A percentile compares a stretch with the other conserved stretches of the same genome.
Conservation (phyloP, 2,329 filamentous ascomycete species). For the Cladosporium velox region DNA sequence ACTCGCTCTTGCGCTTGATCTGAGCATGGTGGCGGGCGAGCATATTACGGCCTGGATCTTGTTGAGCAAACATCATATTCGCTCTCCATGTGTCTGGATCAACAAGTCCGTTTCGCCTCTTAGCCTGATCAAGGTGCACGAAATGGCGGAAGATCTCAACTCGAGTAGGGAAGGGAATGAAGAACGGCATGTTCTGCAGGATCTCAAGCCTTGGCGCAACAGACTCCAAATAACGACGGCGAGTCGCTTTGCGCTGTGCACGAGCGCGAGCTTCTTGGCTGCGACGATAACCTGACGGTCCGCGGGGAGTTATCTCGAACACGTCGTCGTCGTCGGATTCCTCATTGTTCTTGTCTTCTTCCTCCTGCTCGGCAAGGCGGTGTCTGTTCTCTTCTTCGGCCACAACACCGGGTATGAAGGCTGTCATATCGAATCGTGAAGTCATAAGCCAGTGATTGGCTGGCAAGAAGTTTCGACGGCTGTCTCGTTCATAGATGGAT, state of each 20-base stretch:
- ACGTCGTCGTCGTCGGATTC: conserved; percentile 44
- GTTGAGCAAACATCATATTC: conserved; percentile 42
- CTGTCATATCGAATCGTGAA: conserved; percentile 79
- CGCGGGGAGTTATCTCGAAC: conserved; percentile 24
- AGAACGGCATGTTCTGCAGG: conserved; percentile 93
- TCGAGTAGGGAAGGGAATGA: conserved; percentile 87
- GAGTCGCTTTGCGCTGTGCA: conserved; percentile 66
- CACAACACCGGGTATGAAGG: conserved; percentile 84
- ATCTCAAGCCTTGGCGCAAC: conserved; percentile 87
- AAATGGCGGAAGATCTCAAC: conserved; percentile 94
- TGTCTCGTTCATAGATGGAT: conserved; percentile 92
- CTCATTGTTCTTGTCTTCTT: conserved; percentile 54
- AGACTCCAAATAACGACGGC: conserved; percentile 72
- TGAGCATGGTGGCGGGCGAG: conserved; percentile 68
- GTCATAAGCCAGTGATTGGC: conserved; percentile 94
- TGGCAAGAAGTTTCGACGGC: conserved; percentile 79
- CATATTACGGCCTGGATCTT: conserved; percentile 43
- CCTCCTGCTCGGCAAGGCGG: conserved; percentile 64
- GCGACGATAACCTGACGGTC: conserved; percentile 20
- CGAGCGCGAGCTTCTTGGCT: conserved; percentile 59
- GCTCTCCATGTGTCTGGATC: conserved; percentile 75
- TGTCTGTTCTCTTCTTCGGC: conserved; percentile 79
- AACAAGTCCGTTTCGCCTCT: conserved; percentile 66
- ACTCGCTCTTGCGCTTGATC: conserved; percentile 76
- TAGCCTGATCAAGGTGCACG: conserved; percentile 75